A percentile compares a stretch with the other conserved stretches of the same genome.
phyloP scores from a whole-genome alignment of 164 flowering plant genomes.

The Stephania yunnanensis region DNA sequence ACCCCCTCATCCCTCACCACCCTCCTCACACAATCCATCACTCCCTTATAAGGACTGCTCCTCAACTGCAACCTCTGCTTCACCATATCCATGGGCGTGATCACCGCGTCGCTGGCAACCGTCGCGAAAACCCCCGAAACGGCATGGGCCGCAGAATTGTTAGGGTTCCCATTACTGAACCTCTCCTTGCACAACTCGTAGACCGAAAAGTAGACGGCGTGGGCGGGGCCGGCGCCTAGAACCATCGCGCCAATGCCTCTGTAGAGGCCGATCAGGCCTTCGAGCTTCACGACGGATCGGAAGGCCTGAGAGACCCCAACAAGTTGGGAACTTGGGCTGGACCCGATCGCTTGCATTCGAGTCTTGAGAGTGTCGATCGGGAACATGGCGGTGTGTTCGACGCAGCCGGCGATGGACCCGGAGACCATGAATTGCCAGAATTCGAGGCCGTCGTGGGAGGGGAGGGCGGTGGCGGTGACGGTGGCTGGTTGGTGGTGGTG shows the following conservation, averaged over 20 bases:
- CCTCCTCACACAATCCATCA: slow-evolving; percentile 42
- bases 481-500: slow-evolving; percentile 17
- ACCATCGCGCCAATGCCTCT: slow-evolving; percentile 69
- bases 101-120: slow-evolving; percentile 59
- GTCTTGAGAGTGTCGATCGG: slow-evolving; percentile 54
- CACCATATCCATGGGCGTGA: slow-evolving; percentile 75
- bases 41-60: slow-evolving; percentile 50
- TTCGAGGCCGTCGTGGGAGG: slow-evolving; percentile 38
- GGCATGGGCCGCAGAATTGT: slow-evolving; percentile 44
- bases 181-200: slow-evolving; percentile 43
- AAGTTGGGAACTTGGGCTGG: slow-evolving; percentile 16
- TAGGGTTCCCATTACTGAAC: slow-evolving; percentile 31
- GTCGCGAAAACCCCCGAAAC: slow-evolving; percentile 55
- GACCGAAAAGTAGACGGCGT: slow-evolving; percentile 70
- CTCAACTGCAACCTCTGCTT: slow-evolving; percentile 63
- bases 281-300: slow-evolving; percentile 32
- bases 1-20: slow-evolving; percentile 52
- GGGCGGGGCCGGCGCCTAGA: slow-evolving; percentile 73
- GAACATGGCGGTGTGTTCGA: slow-evolving; percentile 56
- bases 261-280: slow-evolving; percentile 46
- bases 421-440: slow-evolving; percentile 60
- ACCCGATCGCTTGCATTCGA: slow-evolving; percentile 38
- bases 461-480: slow-evolving; percentile 10
- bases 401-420: slow-evolving; percentile 53
- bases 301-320: slow-evolving; percentile 32